Base-by-base conservation (phyloP, 1,139 yeast species). In the Scheffersomyces titani region DNA sequence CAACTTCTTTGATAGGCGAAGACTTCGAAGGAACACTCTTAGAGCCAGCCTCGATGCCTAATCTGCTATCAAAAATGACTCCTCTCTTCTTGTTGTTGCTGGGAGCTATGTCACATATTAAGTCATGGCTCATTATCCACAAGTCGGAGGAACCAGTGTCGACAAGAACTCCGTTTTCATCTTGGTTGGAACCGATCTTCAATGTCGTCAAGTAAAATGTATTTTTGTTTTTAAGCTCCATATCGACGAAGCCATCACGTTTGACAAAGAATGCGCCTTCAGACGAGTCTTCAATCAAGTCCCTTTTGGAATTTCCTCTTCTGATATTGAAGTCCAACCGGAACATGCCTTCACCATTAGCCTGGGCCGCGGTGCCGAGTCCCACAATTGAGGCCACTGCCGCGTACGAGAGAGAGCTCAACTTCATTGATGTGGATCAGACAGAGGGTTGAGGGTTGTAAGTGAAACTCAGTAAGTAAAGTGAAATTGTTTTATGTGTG, bases 181-280 rank as follows among this genome's bases (percentile, higher is more conserved):
- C 74, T 19, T 64, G 57, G 47, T 72, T 65, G 11, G 78, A 70
- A 1, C 83, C 83, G 48, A 77, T 63, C 48, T 65, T 57, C 54
- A 84, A 62, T 11, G 69, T 70, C 1, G 83, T 82, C 61, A 81
- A 70, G 66, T 86, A 86, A 63, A 82, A 86, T 3, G 83, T 78
- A 19, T 69, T 68, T 58, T 75, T 71, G 65, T 85, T 85, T 19
- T 66, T 61, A 36, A 86, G 60, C 3, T 67, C 75, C 72, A 83
- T 73, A 18, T 68, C 68, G 6, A 77, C 71, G 7, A 71, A 64
- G 2, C 78, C 83, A 44, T 64, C 75, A 58, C 85, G 69, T 59
- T 76, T 80, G 18, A 68, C 65, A 22, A 77, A 57, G 18, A 24
- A 53, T 16, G 57, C 51, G 5, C 50, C 45, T 20, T 20, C 49